Evolutionary conservation across 1,284 basidiomycete genomes (phyloP).

Genomic region (Sporisorium scitamineum): DNA sequence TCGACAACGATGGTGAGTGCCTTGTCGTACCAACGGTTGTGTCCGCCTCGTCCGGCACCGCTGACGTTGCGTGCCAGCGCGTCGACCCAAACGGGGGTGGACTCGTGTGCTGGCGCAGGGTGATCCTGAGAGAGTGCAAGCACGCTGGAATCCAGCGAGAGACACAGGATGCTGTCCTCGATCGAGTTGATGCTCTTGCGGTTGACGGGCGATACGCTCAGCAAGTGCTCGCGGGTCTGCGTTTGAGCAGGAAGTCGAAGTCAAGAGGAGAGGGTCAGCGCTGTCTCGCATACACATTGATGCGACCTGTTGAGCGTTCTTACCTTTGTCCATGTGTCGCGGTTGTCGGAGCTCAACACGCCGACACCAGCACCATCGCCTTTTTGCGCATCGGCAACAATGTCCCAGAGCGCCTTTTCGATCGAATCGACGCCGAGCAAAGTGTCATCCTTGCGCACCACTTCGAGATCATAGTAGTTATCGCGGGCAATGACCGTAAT

Average conservation of each 20-base stretch:
- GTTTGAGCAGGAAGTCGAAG: background rate
- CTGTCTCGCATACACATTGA: background rate
- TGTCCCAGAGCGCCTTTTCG: constrained; percentile 76
- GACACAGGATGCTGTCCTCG: constrained; percentile 80
- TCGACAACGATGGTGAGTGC: constrained; percentile 85
- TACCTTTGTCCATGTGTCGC: constrained; percentile 87
- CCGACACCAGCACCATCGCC: constrained; percentile 76
- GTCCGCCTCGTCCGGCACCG: constrained; percentile 76
- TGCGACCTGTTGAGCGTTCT: constrained; percentile 43
- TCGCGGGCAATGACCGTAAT: constrained; percentile 82
- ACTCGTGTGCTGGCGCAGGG: constrained; percentile 71
- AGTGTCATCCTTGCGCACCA: constrained; percentile 68
- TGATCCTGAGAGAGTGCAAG: constrained; percentile 67
- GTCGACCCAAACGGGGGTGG: constrained; percentile 77
- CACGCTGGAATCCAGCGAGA: constrained; percentile 74
- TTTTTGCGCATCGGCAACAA: constrained; percentile 78
- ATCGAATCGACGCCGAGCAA: constrained; percentile 75
- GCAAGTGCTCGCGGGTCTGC: constrained; percentile 81
- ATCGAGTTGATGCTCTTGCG: constrained; percentile 75
- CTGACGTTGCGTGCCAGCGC: constrained; percentile 83
- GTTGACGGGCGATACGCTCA: constrained; percentile 79
- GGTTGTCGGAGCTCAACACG: constrained; percentile 81
- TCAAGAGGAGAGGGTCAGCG: too few relatives aligned
- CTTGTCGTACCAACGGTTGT: constrained; percentile 95
- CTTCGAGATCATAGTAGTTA: constrained; percentile 84